Base-by-base conservation (phyloP, 2,329 filamentous ascomycete genomes). In the Xylaria multiplex region DNA sequence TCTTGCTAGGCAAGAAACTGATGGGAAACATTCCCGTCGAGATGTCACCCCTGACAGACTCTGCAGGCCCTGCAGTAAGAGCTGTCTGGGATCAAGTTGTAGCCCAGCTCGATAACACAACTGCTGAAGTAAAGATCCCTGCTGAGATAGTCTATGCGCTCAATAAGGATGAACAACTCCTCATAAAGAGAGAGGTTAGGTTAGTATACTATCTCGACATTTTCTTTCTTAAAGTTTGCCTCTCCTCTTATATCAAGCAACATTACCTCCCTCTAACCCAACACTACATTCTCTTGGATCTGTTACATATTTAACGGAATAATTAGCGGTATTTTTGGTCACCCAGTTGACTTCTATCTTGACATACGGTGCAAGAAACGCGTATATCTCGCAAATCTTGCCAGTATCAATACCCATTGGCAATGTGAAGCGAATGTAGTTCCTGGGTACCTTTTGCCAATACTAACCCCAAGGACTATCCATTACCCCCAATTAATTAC, bases 61-160 rank as follows among this genome's bases (percentile, higher is more conserved):
- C 11, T 6, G 2, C 22, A 30, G 19, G 3, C 13, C 14, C 9
- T 22, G 9, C n/a, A 2, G 46, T 30, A 14, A 16, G 6, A 6
- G 9, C 19, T 24, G 6, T 37, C 40, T 14, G 45, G 3, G 27
- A 24, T 6, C 37, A 53, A 24, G 50, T 37, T 24, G 30, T n/a
- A 5, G 58, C 27, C 27, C 58, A 60, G 35, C 49, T 60, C 14
- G 58, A 60, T 50, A 48, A 48, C 19, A 60, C 48, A n/a, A 60
- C 58, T 13, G 8, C 5, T 11, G 40, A 53, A 11, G 40, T 54
- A 13, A 60, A 60, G 27, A 35, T 60, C 19, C 49, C 58, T 7
- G 14, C 9, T 1, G 7, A 27, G n/a, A 19, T 7, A 3, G n/a
- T 50, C 14, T 8, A n/a, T 2, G 16, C 6, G 8, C 13, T 50